A percentile compares a stretch with the other conserved stretches of the same genome.
phyloP scores from a whole-genome alignment of 306 rosid species.

The Dalbergia cultrata region DNA sequence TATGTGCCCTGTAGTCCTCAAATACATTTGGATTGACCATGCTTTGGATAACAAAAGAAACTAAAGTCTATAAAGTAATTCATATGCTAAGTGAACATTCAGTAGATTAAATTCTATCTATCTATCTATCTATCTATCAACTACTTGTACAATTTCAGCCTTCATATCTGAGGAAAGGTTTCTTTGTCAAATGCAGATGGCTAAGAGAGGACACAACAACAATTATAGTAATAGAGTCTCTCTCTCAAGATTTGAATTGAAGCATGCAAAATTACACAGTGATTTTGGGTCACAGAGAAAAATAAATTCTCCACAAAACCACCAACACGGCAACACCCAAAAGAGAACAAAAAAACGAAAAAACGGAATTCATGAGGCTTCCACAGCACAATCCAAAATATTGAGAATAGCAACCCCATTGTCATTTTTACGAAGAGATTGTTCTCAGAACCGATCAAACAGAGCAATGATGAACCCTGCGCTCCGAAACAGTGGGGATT shows the following conservation, averaged over 20 bases:
- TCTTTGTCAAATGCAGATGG: neutral
- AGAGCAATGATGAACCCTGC: neutral
- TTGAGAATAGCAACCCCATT: neutral
- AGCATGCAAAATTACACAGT: neutral
- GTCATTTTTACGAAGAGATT: neutral
- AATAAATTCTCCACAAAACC: neutral
- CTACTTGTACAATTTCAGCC: neutral
- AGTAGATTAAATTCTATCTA: neutral
- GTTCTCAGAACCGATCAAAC: neutral
- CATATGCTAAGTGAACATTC: neutral
- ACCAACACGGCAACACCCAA: neutral
- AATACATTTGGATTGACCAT: no score
- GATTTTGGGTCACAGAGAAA: neutral
- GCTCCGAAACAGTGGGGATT: neutral
- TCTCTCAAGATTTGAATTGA: neutral
- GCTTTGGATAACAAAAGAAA: no score
- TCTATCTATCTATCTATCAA: no score
- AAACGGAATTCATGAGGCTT: neutral
- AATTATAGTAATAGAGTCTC: neutral
- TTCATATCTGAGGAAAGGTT: neutral
- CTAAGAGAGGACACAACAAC: neutral
- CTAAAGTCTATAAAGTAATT: no score
- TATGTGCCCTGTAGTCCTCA: no score
- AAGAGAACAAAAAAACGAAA: neutral
- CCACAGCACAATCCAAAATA: neutral